phyloP scores from a whole-genome alignment of 805 yeast species.

The Monosporozyma siamensis region DNA sequence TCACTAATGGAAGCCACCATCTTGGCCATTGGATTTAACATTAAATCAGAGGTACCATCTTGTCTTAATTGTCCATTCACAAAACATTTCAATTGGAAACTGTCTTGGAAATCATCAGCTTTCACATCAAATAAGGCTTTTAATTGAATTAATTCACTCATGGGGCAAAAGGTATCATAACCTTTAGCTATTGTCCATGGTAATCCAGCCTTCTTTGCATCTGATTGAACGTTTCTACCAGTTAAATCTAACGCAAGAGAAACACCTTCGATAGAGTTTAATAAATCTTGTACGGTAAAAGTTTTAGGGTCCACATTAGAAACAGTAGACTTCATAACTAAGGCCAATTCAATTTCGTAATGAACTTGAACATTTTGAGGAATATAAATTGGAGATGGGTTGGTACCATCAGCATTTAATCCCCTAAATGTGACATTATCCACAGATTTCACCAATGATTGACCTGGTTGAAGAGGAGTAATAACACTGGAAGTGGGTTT shows the following conservation, averaged over 20 bases:
- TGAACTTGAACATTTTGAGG: constrained; percentile 78
- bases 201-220: constrained; percentile 83
- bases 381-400: constrained; percentile 66
- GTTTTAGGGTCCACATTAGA: constrained; percentile 47
- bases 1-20: constrained; percentile 72
- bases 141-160: constrained; percentile 67
- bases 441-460: neutral
- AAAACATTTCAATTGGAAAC: constrained; percentile 23
- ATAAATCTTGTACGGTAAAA: constrained; percentile 57
- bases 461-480: constrained; percentile 34
- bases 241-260: constrained; percentile 89
- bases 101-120: constrained; percentile 32
- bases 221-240: constrained; percentile 92
- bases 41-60: constrained; percentile 64
- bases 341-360: constrained; percentile 89
- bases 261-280: constrained; percentile 76
- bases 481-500: constrained; percentile 81
- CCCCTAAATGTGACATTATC: constrained; percentile 14
- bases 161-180: constrained; percentile 88
- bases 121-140: constrained; percentile 48
- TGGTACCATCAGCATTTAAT: constrained; percentile 23
- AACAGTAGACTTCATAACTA: constrained; percentile 56
- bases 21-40: constrained; percentile 81
- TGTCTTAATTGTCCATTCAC: constrained; percentile 69
- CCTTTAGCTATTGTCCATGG: constrained; percentile 98